Conservation (phyloP, 257 asterid species). For the Nicotiana obtusifolia region DNA sequence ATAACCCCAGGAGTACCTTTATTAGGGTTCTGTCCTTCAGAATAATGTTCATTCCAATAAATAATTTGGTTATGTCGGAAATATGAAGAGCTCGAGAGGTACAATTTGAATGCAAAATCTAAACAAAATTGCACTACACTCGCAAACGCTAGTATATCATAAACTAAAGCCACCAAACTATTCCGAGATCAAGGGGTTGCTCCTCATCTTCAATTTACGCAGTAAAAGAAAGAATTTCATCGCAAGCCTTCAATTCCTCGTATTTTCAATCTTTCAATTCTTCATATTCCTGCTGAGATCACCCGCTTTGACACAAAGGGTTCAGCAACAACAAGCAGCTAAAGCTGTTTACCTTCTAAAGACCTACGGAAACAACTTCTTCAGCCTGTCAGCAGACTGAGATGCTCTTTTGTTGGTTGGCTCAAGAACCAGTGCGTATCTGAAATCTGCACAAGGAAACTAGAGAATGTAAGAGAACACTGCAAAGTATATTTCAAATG, state of each 20-base stretch:
- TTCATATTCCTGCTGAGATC: background rate
- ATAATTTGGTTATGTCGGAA: background rate
- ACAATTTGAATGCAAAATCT: background rate
- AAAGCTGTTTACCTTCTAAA: constrained; percentile 10
- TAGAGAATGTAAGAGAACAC: background rate
- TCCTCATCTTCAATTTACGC: background rate
- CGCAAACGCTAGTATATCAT: background rate
- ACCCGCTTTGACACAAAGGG: background rate
- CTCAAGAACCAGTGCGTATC: constrained; percentile 80
- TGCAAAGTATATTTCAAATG: background rate
- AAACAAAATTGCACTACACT: constrained; percentile 13
- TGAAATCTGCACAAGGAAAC: constrained; percentile 55
- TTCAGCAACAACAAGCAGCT: background rate
- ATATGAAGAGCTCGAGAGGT: background rate
- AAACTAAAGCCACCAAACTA: background rate
- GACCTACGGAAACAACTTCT: constrained; percentile 45
- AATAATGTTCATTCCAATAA: background rate
- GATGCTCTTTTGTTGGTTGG: constrained; percentile 95
- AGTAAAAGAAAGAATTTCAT: background rate
- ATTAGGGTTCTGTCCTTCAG: background rate
- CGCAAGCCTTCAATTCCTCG: background rate
- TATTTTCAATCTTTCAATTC: background rate
- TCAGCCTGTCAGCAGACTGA: constrained; percentile 59
- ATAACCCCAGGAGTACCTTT: background rate
- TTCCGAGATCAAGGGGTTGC: background rate